Evolutionary conservation across 768 basidiomycete species (phyloP).

Genomic region (Boletales sp.): DNA sequence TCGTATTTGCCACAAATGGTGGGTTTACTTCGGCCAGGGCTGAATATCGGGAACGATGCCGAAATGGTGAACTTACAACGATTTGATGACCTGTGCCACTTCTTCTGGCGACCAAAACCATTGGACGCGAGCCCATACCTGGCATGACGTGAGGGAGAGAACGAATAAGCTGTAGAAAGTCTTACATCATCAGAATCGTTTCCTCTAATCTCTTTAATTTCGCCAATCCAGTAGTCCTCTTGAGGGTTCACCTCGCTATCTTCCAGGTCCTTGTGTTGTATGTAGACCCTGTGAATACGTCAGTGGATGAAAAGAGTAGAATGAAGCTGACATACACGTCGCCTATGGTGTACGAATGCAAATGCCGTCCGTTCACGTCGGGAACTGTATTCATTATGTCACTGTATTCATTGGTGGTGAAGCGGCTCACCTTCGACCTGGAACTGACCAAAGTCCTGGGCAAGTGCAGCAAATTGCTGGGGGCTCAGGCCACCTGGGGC

Average conservation of each 20-base stretch:
- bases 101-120: constrained; percentile 59
- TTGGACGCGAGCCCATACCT: constrained; percentile 53
- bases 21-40: constrained; percentile 33
- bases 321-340: constrained; percentile 33
- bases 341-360: constrained; percentile 25
- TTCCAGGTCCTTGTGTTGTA: constrained; percentile 17
- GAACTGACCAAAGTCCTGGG: constrained; percentile 8
- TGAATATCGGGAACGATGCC: background rate
- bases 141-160: background rate
- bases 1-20: constrained; percentile 44
- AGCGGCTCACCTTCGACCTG: constrained; percentile 9
- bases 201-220: constrained; percentile 43
- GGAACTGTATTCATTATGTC: constrained; percentile 8
- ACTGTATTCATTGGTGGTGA: background rate
- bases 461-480: constrained; percentile 12
- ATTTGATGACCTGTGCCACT: constrained; percentile 38
- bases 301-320: background rate
- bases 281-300: constrained; percentile 29
- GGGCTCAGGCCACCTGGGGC: constrained; percentile 5
- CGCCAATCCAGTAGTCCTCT: constrained; percentile 50
- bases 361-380: constrained; percentile 5
- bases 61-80: constrained; percentile 40
- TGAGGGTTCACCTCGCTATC: constrained; percentile 17
- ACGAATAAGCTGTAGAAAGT: background rate
- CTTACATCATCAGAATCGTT: constrained; percentile 30